These are phyloP conservation scores for Xylaria sp. DNA, from an alignment of 2,329 filamentous ascomycete genomes.

Conservation along the genomic window DNA sequence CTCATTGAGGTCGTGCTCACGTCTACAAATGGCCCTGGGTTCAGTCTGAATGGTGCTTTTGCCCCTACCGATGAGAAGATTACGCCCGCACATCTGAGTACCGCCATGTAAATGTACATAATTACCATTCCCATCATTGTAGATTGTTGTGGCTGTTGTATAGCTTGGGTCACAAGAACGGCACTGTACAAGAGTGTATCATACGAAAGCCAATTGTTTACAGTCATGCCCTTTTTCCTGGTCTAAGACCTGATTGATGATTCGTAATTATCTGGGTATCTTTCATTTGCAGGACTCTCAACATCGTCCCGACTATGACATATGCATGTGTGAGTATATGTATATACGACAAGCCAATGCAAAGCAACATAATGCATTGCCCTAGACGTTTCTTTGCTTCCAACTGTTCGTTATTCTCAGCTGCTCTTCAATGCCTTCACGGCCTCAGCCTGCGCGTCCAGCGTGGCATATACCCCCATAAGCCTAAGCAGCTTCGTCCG, in stretches of 20 bases:
- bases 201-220: slow-evolving; percentile 25
- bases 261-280: slow-evolving; percentile 22
- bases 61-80: slow-evolving; percentile 68
- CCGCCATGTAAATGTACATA: slow-evolving; percentile 61
- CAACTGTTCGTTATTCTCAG: slow-evolving; percentile 23
- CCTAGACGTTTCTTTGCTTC: neutral
- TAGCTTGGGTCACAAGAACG: slow-evolving; percentile 28
- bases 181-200: slow-evolving; percentile 40
- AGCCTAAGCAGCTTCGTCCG: slow-evolving; percentile 61
- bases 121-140: slow-evolving; percentile 19
- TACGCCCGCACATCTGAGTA: slow-evolving; percentile 62
- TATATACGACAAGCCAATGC: neutral
- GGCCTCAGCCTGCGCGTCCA: slow-evolving; percentile 64
- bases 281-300: slow-evolving; percentile 6
- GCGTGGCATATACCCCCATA: slow-evolving; percentile 62
- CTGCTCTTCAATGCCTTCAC: slow-evolving; percentile 59
- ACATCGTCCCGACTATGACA: neutral
- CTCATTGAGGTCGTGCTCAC: slow-evolving; percentile 82
- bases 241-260: neutral
- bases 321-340: neutral
- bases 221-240: neutral
- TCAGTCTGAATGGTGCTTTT: slow-evolving; percentile 86
- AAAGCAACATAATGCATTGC: neutral
- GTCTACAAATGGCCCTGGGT: slow-evolving; percentile 85
- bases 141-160: slow-evolving; percentile 31